Evolutionary conservation across 768 basidiomycete species (phyloP).

Genomic region (Suillus bovinus): DNA sequence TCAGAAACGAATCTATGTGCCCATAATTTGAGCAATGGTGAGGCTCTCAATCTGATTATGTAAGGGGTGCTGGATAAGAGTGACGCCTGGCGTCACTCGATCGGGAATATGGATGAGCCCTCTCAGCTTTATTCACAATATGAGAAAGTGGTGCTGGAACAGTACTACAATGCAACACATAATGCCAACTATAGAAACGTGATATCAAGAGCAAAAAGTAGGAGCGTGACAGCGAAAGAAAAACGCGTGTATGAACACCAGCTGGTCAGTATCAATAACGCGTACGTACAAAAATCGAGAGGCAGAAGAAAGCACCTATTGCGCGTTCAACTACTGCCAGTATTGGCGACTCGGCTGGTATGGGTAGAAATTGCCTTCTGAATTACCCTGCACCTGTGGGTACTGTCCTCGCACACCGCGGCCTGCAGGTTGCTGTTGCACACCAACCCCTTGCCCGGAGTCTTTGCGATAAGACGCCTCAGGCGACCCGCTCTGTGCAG

Average conservation of each 20-base stretch:
- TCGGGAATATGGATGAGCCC: not conserved
- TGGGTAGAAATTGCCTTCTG: conserved; percentile 68
- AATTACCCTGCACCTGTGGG: conserved; percentile 40
- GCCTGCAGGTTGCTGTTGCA: conserved; percentile 43
- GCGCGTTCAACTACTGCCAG: conserved; percentile 38
- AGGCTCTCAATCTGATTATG: no score
- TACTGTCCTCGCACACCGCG: conserved; percentile 45
- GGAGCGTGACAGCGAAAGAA: not conserved
- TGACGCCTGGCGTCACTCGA: not conserved
- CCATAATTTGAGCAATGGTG: conserved; percentile 23
- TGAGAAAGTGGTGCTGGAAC: not conserved
- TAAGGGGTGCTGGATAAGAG: not conserved
- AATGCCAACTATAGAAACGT: conserved; percentile 11
- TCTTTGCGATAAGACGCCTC: conserved; percentile 52
- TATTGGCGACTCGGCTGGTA: conserved; percentile 68
- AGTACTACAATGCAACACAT: conserved; percentile 3
- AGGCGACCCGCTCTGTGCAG: conserved; percentile 50
- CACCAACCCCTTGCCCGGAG: conserved; percentile 30
- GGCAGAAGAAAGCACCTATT: conserved; percentile 6
- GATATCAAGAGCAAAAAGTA: conserved; percentile 19
- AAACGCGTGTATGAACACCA: not conserved
- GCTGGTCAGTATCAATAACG: not conserved
- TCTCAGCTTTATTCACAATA: not conserved
- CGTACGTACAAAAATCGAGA: conserved; percentile 11
- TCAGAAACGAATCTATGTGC: conserved; percentile 5